These are phyloP conservation scores for Flaveria trinervia DNA, from an alignment of 129 eudicot species.

Conservation along the genomic window DNA sequence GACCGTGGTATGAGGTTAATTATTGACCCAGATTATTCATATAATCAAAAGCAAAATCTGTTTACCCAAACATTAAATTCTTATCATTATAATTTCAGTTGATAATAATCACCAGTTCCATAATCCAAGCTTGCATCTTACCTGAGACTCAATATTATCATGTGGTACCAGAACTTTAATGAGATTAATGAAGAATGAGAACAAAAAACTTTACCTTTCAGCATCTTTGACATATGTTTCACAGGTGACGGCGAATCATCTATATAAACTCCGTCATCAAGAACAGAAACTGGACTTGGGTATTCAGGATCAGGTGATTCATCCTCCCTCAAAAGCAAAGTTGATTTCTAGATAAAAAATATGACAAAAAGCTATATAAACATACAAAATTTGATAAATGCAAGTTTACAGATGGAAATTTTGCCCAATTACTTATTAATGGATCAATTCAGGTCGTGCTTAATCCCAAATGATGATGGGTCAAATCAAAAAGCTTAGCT, in stretches of 20 bases:
- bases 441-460: background rate
- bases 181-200: background rate
- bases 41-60: background rate
- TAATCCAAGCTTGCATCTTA: background rate
- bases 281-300: slow-evolving; percentile 93
- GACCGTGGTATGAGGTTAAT: background rate
- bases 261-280: slow-evolving; percentile 53
- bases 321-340: slow-evolving; percentile 45
- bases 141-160: background rate
- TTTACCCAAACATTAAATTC: background rate
- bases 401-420: background rate
- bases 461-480: background rate
- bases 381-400: background rate
- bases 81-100: background rate
- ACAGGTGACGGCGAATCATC: slow-evolving; percentile 72
- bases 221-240: slow-evolving; percentile 46
- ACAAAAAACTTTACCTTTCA: slow-evolving; percentile 45
- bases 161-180: background rate
- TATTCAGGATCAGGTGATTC: slow-evolving; percentile 58
- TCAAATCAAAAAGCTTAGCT: background rate
- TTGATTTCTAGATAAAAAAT: slow-evolving; percentile 47
- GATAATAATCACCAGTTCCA: background rate
- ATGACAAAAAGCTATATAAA: slow-evolving; percentile 18
- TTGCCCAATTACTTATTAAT: background rate
- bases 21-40: background rate